Percentiles rank a stretch among this genome's conserved stretches.
These are phyloP conservation scores for Peterozyma toletana DNA, from an alignment of 805 yeast genomes.

Conservation along the genomic window DNA sequence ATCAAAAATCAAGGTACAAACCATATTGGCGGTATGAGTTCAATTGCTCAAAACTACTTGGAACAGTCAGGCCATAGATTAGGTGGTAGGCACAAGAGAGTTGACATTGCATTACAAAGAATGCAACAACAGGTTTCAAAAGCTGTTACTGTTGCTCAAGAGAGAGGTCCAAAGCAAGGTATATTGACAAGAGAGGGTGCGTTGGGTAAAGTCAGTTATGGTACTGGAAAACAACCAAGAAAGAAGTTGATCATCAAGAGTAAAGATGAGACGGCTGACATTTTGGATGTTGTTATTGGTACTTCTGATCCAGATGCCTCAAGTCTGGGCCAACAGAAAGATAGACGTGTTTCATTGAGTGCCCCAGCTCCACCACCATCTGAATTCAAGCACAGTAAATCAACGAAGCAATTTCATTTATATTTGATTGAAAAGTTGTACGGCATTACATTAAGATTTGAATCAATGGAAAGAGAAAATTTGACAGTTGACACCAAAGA, in stretches of 20 bases:
- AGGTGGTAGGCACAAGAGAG: constrained; percentile 78
- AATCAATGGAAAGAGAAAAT: constrained; percentile 62
- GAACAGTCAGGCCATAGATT: constrained; percentile 88
- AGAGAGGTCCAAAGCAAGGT: constrained; percentile 60
- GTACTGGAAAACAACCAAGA: constrained; percentile 81
- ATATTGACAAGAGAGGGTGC: constrained; percentile 73
- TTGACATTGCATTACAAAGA: constrained; percentile 88
- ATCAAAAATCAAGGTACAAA: constrained; percentile 49
- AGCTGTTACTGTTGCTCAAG: constrained; percentile 93
- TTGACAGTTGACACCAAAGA: constrained; percentile 35
- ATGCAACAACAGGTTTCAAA: constrained; percentile 98
- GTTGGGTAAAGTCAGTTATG: constrained; percentile 76
- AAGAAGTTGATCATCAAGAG: constrained; percentile 66
- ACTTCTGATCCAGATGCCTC: constrained; percentile 20
- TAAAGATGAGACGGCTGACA: constrained; percentile 32
- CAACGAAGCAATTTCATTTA: constrained; percentile 46
- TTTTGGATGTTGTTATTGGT: constrained; percentile 11
- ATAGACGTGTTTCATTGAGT: neutral
- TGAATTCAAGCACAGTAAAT: constrained; percentile 23
- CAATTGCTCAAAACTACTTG: constrained; percentile 88
- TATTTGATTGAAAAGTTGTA: constrained; percentile 73
- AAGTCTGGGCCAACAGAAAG: constrained; percentile 13
- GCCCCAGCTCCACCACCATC: constrained; percentile 17
- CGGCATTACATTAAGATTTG: constrained; percentile 69
- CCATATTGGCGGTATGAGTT: constrained; percentile 54